Base-by-base conservation (phyloP, 2,329 filamentous ascomycete species). In the Chrysosporium queenslandicum region DNA sequence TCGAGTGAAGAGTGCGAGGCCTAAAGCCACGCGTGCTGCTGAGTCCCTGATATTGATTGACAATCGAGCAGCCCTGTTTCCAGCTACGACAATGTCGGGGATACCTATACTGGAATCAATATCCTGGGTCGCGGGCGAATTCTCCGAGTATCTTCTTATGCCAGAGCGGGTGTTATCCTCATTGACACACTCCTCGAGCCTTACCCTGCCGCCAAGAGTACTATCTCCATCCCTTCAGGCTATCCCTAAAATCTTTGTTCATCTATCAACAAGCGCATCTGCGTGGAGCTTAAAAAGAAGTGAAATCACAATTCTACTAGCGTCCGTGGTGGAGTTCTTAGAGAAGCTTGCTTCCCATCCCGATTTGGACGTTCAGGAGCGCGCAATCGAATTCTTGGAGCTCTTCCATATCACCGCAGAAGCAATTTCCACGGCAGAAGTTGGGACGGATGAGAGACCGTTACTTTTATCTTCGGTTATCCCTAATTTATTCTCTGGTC, bases 301-400 rank as follows among this genome's bases (percentile, higher is more conserved):
- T 0, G 82, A 82, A 56, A 81, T 86, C 30, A 81, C 85, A 7
- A 77, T 97, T 2, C 74, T 94, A 21, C 82, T 94, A 69, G 85
- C 86, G 25, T 81, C 89, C 1, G 81, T 96, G 5, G 79, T 94
- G 18, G 81, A 92, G 64, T 85, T 87, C 45, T 73, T 95, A 20
- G 90, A 97, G 61, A 80, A 83, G 0, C 69, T 97, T 14, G 81
- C 83, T 0, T 76, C 83, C 37, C 88, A 97, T 65, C 90, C 91
- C 0, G 87, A 83, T 61, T 76, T 98, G 1, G 92, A 98, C 65
- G 89, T 98, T 2, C 92, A 98, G 69, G 92, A 97, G 67, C 81
- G 92, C 53, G 85, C 90, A 2, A 90, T 96, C 1, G 90, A 96
- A 64, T 94, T 95, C 60, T 78, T 89, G 0, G 92, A 98, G 65